These are phyloP conservation scores for Skeletonema potamos DNA, from an alignment of 108 stramenopile genomes.

Conservation along the genomic window DNA sequence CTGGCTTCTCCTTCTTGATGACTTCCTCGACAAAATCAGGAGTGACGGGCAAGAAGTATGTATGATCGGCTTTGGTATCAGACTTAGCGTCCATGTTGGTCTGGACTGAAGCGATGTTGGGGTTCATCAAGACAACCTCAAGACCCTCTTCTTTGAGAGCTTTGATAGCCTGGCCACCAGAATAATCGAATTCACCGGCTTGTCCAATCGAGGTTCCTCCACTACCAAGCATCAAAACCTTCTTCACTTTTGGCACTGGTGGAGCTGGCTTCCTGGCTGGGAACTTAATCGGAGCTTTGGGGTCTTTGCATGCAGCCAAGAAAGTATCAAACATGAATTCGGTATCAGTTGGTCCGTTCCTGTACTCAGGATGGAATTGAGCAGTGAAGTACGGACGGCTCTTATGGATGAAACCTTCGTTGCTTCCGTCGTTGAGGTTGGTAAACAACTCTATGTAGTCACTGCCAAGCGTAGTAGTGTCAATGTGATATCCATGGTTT, in stretches of 20 bases:
- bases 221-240: slow-evolving; percentile 95
- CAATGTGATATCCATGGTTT: slow-evolving; percentile 96
- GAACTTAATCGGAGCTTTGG: slow-evolving; percentile 68
- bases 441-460: slow-evolving; percentile 94
- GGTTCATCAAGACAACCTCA: slow-evolving; percentile 98
- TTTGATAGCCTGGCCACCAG: slow-evolving; percentile 97
- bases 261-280: slow-evolving; percentile 68
- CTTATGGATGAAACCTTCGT: slow-evolving; percentile 97
- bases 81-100: slow-evolving; percentile 95
- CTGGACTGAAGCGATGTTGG: slow-evolving; percentile 99
- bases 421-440: slow-evolving; percentile 97
- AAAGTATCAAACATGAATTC: slow-evolving; percentile 99
- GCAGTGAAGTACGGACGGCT: slow-evolving; percentile 96
- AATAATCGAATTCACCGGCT: slow-evolving; percentile 99
- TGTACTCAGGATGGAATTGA: slow-evolving; percentile 98
- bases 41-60: slow-evolving; percentile 97
- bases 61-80: slow-evolving; percentile 87
- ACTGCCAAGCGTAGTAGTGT: slow-evolving; percentile 75
- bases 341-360: slow-evolving; percentile 96
- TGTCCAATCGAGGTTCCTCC: slow-evolving; percentile 99
- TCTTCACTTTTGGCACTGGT: slow-evolving; percentile 77
- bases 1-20: slow-evolving; percentile 96
- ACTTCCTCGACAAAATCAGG: slow-evolving; percentile 95
- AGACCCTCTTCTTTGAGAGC: slow-evolving; percentile 98
- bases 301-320: slow-evolving; percentile 71